These are phyloP conservation scores for Clonostachys chloroleuca DNA, from an alignment of 2,329 filamentous ascomycete genomes.

Conservation along the genomic window DNA sequence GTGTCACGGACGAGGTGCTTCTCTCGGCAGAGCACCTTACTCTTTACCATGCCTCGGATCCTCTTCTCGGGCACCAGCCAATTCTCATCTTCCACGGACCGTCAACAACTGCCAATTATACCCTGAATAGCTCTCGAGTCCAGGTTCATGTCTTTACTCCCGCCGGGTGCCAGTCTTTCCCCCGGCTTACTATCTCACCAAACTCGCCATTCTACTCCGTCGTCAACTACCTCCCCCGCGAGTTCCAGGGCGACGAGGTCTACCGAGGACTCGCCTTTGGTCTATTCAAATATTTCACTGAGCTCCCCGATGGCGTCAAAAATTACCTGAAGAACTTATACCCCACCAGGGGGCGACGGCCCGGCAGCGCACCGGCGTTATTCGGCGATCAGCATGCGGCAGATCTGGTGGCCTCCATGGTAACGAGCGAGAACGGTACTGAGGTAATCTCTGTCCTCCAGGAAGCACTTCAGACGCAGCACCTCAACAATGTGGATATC, in stretches of 20 bases:
- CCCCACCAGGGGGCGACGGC: constrained; percentile 49
- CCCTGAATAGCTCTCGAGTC: constrained; percentile 84
- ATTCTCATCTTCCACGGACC: constrained; percentile 90
- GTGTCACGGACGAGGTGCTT: constrained; percentile 72
- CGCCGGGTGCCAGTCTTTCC: constrained; percentile 84
- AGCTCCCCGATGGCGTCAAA: constrained; percentile 76
- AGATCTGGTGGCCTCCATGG: constrained; percentile 81
- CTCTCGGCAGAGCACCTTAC: constrained; percentile 77
- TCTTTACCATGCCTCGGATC: constrained; percentile 87
- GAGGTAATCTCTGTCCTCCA: constrained; percentile 72
- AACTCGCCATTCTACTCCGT: constrained; percentile 88
- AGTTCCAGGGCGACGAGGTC: constrained; percentile 93
- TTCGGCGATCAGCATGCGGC: constrained; percentile 93
- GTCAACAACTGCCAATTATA: constrained; percentile 83
- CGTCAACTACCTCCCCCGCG: constrained; percentile 83
- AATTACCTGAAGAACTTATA: constrained; percentile 59
- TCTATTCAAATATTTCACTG: constrained; percentile 88
- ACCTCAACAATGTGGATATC: constrained; percentile 79
- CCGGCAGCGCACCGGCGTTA: constrained; percentile 62
- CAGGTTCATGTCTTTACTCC: constrained; percentile 90
- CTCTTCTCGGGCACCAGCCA: constrained; percentile 73
- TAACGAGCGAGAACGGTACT: constrained; percentile 70
- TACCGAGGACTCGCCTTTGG: constrained; percentile 89
- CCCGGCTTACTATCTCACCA: constrained; percentile 87
- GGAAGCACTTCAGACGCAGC: constrained; percentile 74